Evolutionary conservation across 176 grass and related monocot genomes (phyloP).

Genomic region (Elymus sibiricus): DNA sequence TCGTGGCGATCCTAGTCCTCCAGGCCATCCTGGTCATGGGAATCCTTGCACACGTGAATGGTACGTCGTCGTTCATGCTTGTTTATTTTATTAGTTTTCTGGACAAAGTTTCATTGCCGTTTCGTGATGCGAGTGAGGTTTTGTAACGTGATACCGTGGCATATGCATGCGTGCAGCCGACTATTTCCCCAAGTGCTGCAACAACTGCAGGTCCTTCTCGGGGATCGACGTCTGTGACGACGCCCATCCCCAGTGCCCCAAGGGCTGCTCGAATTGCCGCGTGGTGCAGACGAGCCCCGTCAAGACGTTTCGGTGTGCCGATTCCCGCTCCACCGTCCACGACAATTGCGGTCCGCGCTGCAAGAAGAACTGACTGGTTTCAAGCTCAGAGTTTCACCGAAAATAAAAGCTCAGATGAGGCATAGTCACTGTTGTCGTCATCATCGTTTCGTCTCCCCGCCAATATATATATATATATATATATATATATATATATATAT

Average conservation of each 20-base stretch:
- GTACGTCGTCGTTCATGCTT: neutral
- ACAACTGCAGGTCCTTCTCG: conserved; percentile 10
- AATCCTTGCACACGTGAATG: neutral
- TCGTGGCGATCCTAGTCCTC: neutral
- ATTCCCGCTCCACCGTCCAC: too few relatives aligned
- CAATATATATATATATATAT: too few relatives aligned
- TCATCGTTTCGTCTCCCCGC: too few relatives aligned
- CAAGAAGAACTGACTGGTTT: too few relatives aligned
- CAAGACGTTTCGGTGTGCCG: too few relatives aligned
- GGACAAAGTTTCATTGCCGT: neutral
- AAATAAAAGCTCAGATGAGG: too few relatives aligned
- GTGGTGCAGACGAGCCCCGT: neutral
- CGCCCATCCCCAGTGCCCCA: neutral
- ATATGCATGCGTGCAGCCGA: neutral
- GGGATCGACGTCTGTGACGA: neutral
- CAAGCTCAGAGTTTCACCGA: too few relatives aligned
- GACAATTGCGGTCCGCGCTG: too few relatives aligned
- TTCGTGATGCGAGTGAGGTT: neutral
- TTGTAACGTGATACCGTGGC: neutral
- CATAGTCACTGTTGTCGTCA: too few relatives aligned
- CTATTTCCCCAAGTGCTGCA: neutral
- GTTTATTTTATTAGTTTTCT: neutral
- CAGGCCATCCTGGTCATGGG: neutral
- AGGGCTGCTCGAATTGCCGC: neutral
- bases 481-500: too few relatives aligned